Base-by-base conservation (phyloP, 805 yeast genomes). In the Starmerella bombicola region DNA sequence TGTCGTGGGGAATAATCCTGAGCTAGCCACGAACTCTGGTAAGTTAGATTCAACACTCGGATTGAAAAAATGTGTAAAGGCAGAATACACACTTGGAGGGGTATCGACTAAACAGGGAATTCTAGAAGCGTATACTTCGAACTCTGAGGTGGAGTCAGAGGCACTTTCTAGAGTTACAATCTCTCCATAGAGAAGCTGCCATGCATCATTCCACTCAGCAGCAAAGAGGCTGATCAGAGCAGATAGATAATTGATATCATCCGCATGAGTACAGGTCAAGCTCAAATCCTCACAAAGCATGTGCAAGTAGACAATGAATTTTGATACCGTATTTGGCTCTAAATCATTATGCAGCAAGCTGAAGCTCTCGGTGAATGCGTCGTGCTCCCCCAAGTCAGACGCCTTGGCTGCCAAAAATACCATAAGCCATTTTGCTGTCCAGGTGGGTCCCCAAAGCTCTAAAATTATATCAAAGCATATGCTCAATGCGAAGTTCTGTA, bases 181-280 rank as follows among this genome's bases (percentile, higher is more conserved):
- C 13, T 24, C 28, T 10, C 12, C 9, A 15, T 85, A 83, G 49
- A 74, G 76, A 1, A 58, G 51, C 18, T 61, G 55, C 95, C 94
- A 73, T 9, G 77, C 71, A 93, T 94, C 81, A 5, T 80, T 76
- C 73, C 78, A 71, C 76, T 82, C 73, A 10, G 13, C 12, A 1
- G 64, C 50, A 0, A 78, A 68, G 12, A 81, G 55, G 48, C 78
- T 79, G 0, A 85, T 57, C 18, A 85, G 56, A 1, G 61, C 20
- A 0, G 79, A 74, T 22, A 86, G 51, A 24, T 59, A 59, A 3
- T 61, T 50, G 10, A 67, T 60, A 7, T 62, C 56, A 0, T 51
- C 40, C 3, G 53, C 41, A 4, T 68, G 63, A 20, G 74, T 59
- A 1, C 72, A 59, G 50, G 80, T 75, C 23, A 88, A 62, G 38